These are phyloP conservation scores for Panaeolus cyanescens DNA, from an alignment of 768 basidiomycete genomes.

Conservation along the genomic window DNA sequence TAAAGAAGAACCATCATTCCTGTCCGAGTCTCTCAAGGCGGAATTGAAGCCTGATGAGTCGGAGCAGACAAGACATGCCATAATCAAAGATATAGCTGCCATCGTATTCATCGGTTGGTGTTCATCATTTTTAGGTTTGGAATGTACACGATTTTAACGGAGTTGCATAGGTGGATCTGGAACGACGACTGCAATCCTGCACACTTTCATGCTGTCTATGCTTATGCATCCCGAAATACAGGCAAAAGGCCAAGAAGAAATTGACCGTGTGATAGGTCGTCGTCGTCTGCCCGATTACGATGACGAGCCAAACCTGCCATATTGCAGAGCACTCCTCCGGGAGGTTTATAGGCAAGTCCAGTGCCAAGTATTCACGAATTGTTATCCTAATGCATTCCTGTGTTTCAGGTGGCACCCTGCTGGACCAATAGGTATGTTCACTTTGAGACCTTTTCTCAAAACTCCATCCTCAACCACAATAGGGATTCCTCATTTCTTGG, in stretches of 20 bases:
- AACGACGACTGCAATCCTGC: constrained; percentile 18
- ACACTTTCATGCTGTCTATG: constrained; percentile 29
- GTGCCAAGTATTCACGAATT: background rate
- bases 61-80: background rate
- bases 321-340: constrained; percentile 5
- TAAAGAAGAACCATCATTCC: constrained; percentile 6
- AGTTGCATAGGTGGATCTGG: constrained; percentile 3
- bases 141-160: background rate
- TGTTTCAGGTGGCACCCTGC: constrained; percentile 12
- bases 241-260: constrained; percentile 22
- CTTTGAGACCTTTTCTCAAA: background rate
- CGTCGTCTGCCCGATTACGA: constrained; percentile 26
- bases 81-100: constrained; percentile 7
- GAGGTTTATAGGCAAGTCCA: constrained; percentile 10
- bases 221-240: constrained; percentile 24
- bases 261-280: constrained; percentile 28
- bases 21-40: constrained; percentile 1
- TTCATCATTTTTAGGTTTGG: background rate
- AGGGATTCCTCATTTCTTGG: constrained; percentile 30
- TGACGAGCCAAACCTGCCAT: constrained; percentile 10
- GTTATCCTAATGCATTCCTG: constrained; percentile 2
- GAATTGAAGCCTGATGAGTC: background rate
- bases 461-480: background rate
- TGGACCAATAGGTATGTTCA: constrained; percentile 11
- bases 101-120: constrained; percentile 3